A percentile compares a stretch with the other conserved stretches of the same genome.
These are phyloP conservation scores for Musa beccarii DNA, from an alignment of 176 grass and related monocot species.

Conservation along the genomic window DNA sequence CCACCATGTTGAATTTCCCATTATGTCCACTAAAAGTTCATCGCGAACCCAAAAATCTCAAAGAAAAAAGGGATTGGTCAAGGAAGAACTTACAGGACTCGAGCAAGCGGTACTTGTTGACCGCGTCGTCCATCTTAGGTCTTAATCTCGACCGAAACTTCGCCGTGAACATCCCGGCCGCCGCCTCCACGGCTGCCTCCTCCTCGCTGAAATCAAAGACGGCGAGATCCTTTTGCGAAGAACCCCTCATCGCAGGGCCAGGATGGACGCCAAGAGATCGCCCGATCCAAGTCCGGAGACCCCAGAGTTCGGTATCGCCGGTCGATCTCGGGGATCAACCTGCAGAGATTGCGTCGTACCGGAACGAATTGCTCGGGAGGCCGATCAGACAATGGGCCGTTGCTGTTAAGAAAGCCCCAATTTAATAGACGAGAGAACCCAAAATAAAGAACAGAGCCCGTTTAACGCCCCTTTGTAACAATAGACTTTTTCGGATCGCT, in stretches of 20 bases:
- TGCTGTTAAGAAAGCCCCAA: background rate
- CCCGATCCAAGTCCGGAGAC: background rate
- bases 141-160: background rate
- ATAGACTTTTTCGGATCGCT: too few species aligned
- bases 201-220: constrained; percentile 15
- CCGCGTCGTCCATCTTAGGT: background rate
- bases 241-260: background rate
- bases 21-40: too few species aligned
- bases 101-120: constrained; percentile 1
- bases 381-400: too few species aligned
- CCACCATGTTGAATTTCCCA: too few species aligned
- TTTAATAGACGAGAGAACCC: background rate
- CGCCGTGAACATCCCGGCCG: background rate
- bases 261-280: background rate
- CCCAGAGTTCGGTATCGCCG: background rate
- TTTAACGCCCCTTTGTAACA: too few species aligned
- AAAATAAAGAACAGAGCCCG: background rate
- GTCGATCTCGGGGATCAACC: background rate
- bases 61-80: background rate
- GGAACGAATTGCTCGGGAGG: background rate
- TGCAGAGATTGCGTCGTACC: background rate
- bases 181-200: constrained; percentile 20
- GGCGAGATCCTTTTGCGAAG: constrained; percentile 3
- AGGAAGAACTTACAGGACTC: constrained; percentile 6
- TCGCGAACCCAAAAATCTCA: background rate